A percentile compares a stretch with the other conserved stretches of the same genome.
These are phyloP conservation scores for Colletotrichum tabaci DNA, from an alignment of 2,329 filamentous ascomycete species.

Conservation along the genomic window DNA sequence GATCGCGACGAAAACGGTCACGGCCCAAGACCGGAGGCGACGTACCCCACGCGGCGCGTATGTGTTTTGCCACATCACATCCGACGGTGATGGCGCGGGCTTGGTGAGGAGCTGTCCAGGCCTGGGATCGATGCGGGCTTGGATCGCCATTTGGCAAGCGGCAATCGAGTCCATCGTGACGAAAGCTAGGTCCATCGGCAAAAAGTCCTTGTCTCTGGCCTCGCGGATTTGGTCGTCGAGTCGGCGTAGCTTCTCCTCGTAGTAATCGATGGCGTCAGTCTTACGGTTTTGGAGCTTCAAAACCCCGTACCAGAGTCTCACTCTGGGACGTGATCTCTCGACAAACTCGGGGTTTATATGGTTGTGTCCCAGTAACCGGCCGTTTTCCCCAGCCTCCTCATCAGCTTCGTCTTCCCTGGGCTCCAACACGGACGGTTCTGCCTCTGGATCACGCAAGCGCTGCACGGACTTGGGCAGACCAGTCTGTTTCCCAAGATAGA, in stretches of 20 bases:
- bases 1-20: constrained; percentile 86
- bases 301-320: constrained; percentile 84
- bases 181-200: constrained; percentile 87
- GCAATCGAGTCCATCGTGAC: constrained; percentile 98
- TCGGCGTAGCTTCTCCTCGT: constrained; percentile 85
- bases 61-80: constrained; percentile 96
- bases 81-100: constrained; percentile 87
- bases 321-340: constrained; percentile 73
- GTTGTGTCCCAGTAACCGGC: constrained; percentile 66
- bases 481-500: constrained; percentile 74
- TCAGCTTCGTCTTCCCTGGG: constrained; percentile 53
- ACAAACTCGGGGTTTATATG: constrained; percentile 46
- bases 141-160: constrained; percentile 93
- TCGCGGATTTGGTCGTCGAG: constrained; percentile 81
- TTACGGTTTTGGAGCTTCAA: constrained; percentile 79
- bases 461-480: constrained; percentile 54
- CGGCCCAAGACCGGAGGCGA: constrained; percentile 83
- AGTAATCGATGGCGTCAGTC: constrained; percentile 95
- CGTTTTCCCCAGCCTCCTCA: constrained; percentile 68
- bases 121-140: constrained; percentile 91
- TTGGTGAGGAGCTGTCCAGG: constrained; percentile 90
- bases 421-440: constrained; percentile 35
- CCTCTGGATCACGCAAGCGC: constrained; percentile 43
- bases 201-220: constrained; percentile 82
- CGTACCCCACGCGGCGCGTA: constrained; percentile 83